Conservation (phyloP, 441 rosid genomes). For the Mallotus japonicus region DNA sequence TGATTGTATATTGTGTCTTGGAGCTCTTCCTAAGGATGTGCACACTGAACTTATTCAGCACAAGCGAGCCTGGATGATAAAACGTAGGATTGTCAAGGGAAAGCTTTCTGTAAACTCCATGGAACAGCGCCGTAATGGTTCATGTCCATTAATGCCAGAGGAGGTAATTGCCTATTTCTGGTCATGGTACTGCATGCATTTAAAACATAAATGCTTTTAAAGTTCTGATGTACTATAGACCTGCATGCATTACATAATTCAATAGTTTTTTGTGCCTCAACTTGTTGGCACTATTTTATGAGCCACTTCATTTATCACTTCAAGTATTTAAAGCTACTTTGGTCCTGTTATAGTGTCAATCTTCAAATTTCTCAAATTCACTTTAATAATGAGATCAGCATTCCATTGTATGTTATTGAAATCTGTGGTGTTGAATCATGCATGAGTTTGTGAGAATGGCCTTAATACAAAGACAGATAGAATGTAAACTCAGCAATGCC, state of each 20-base stretch:
- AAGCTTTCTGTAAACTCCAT: conserved; percentile 66
- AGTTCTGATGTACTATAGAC: background rate
- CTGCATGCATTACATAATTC: background rate
- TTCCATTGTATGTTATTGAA: background rate
- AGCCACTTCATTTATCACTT: background rate
- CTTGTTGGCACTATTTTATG: background rate
- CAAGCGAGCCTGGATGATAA: conserved; percentile 88
- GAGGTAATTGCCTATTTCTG: conserved; percentile 48
- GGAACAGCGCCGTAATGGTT: conserved; percentile 60
- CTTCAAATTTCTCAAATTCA: background rate
- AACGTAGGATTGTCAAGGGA: conserved; percentile 79
- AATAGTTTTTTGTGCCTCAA: background rate
- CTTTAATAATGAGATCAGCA: background rate
- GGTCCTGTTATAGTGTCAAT: no score
- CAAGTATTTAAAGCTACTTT: no score
- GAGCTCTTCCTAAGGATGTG: conserved; percentile 81
- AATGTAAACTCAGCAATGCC: background rate
- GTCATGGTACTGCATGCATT: background rate
- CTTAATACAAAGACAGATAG: background rate
- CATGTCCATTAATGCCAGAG: conserved; percentile 93
- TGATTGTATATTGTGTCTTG: conserved; percentile 43
- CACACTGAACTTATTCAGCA: conserved; percentile 96
- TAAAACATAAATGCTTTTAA: background rate
- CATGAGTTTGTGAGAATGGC: background rate
- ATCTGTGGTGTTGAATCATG: background rate